Conservation (phyloP, 441 rosid genomes). For the Bocquillonia castaneifolia region DNA sequence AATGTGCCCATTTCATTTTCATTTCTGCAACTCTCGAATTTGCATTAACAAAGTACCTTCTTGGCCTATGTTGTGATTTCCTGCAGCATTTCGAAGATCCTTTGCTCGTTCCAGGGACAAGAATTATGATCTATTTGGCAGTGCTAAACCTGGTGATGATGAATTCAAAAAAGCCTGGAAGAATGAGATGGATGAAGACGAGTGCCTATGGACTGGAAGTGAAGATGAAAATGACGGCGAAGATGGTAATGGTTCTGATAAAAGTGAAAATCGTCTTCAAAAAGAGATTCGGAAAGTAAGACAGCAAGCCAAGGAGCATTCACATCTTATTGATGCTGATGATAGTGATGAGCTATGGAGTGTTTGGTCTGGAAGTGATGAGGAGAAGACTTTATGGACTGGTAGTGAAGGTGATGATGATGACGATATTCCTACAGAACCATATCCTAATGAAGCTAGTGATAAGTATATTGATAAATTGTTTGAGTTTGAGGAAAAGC, state of each 20-base stretch:
- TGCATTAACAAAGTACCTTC: no score
- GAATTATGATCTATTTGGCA: constrained; percentile 66
- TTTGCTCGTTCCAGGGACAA: constrained; percentile 47
- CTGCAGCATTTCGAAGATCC: constrained; percentile 47
- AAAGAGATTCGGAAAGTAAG: constrained; percentile 58
- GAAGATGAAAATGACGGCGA: constrained; percentile 67
- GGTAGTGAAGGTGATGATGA: constrained; percentile 88
- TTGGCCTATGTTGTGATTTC: constrained; percentile 15
- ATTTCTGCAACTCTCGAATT: neutral
- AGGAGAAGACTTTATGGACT: constrained; percentile 87
- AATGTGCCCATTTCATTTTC: constrained; percentile 1
- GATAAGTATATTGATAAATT: constrained; percentile 71
- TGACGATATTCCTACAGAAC: constrained; percentile 72
- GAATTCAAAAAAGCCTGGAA: constrained; percentile 65
- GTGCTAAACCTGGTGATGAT: constrained; percentile 47
- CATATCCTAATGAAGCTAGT: constrained; percentile 66
- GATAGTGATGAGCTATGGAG: constrained; percentile 80
- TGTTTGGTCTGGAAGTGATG: constrained; percentile 88
- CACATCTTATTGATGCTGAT: constrained; percentile 62
- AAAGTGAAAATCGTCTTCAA: constrained; percentile 31
- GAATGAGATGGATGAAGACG: constrained; percentile 59
- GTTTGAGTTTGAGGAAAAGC: constrained; percentile 89
- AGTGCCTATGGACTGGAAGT: constrained; percentile 70
- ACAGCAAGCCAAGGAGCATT: constrained; percentile 62
- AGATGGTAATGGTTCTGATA: constrained; percentile 40